These are phyloP conservation scores for Magnusiomyces tetraspermus DNA, from an alignment of 1,139 yeast species.

Conservation along the genomic window DNA sequence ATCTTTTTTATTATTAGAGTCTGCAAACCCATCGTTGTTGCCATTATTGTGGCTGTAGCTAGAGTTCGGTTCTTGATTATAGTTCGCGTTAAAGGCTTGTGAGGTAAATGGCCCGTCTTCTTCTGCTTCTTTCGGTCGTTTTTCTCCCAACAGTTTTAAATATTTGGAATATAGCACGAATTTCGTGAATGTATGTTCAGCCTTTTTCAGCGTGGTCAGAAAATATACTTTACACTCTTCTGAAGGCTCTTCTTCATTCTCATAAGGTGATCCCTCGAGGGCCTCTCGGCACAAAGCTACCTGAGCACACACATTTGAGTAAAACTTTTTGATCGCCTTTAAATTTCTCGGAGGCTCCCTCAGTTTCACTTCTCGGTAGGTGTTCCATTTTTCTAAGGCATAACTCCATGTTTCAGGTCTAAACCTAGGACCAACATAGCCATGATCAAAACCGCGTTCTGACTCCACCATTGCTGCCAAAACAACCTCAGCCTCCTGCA, in stretches of 20 bases:
- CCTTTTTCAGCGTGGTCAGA: not conserved
- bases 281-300: not conserved
- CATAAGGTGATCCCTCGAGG: not conserved
- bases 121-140: not conserved
- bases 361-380: not conserved
- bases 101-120: not conserved
- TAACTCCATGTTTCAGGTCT: not conserved
- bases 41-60: too few relatives aligned
- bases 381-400: not conserved
- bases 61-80: too few relatives aligned
- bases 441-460: not conserved
- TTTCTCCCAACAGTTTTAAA: not conserved
- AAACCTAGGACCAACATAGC: not conserved
- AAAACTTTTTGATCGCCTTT: not conserved
- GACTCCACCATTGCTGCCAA: not conserved
- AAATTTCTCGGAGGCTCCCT: not conserved
- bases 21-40: not conserved
- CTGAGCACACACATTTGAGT: not conserved
- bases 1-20: not conserved
- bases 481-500: not conserved
- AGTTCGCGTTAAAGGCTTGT: not conserved
- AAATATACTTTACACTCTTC: not conserved
- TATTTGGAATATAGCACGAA: not conserved
- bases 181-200: not conserved
- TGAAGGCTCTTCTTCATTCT: not conserved